Percentiles rank a stretch among this genome's conserved stretches.
These are phyloP conservation scores for Quercus tomentella DNA, from an alignment of 331 rosid genomes.

Conservation along the genomic window DNA sequence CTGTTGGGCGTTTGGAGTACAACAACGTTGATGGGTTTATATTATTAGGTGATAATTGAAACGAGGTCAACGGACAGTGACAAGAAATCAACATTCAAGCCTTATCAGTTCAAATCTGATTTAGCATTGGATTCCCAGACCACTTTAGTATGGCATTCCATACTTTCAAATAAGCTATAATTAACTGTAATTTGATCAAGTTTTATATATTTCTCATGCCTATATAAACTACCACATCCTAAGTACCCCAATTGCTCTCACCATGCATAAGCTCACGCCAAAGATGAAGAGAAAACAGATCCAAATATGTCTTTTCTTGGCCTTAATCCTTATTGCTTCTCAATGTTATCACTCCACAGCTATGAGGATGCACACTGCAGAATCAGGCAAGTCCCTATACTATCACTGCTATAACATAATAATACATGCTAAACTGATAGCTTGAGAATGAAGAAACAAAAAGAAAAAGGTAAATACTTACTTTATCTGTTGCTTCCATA, in stretches of 20 bases:
- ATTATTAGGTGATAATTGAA: not conserved
- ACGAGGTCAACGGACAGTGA: slow-evolving; percentile 28
- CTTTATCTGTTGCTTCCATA: not conserved
- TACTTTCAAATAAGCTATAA: slow-evolving; percentile 19
- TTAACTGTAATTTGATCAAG: not conserved
- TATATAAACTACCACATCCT: slow-evolving; percentile 6
- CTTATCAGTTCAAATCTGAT: not conserved
- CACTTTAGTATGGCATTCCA: slow-evolving; percentile 10
- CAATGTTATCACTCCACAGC: slow-evolving; percentile 2
- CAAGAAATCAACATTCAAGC: not conserved
- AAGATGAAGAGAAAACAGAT: slow-evolving; percentile 13
- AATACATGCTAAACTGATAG: not conserved
- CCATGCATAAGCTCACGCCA: slow-evolving; percentile 6
- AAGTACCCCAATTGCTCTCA: not conserved
- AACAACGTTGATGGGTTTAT: not conserved
- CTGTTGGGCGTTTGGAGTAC: not conserved
- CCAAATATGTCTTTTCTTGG: slow-evolving; percentile 10
- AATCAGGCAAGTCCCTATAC: slow-evolving; percentile 14
- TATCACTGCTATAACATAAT: not conserved
- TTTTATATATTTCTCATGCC: slow-evolving; percentile 9
- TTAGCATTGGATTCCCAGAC: slow-evolving; percentile 42
- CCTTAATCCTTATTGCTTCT: slow-evolving; percentile 22
- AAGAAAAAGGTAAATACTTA: not conserved
- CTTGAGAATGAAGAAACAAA: not conserved
- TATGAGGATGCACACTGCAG: slow-evolving; percentile 8